phyloP scores from a whole-genome alignment of 2,329 filamentous ascomycete species.

The Arthroderma sp. region DNA sequence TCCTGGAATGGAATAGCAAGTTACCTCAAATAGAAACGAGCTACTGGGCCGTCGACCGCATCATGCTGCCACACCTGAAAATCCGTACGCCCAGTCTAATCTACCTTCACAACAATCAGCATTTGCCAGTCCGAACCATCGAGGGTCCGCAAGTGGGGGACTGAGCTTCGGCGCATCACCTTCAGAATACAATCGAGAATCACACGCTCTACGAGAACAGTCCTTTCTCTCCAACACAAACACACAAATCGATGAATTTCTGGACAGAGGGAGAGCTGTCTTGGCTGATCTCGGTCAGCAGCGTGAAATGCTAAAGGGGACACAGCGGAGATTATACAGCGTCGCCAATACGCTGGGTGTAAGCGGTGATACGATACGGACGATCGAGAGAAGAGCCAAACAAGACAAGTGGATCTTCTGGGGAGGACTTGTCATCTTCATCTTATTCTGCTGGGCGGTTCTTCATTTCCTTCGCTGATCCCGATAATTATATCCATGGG shows the following conservation, averaged over 20 bases:
- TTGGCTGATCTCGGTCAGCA: constrained; percentile 80
- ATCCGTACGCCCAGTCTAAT: constrained; percentile 65
- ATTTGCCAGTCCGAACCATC: constrained; percentile 25
- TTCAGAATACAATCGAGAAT: constrained; percentile 56
- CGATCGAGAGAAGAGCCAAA: constrained; percentile 81
- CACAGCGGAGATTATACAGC: constrained; percentile 78
- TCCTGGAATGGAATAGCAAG: constrained; percentile 30
- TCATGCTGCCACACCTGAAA: constrained; percentile 69
- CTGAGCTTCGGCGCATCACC: constrained; percentile 36
- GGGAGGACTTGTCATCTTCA: constrained; percentile 73
- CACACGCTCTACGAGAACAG: constrained; percentile 78
- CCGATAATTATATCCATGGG: too few relatives aligned
- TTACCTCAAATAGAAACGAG: constrained; percentile 61
- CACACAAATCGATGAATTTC: constrained; percentile 79
- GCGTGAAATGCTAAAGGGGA: constrained; percentile 87
- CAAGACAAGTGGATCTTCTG: constrained; percentile 99
- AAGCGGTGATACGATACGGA: constrained; percentile 90
- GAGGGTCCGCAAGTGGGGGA: constrained; percentile 25
- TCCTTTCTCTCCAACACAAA: constrained; percentile 75
- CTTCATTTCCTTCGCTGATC: constrained; percentile 65
- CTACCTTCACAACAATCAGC: constrained; percentile 32
- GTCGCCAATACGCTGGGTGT: constrained; percentile 90
- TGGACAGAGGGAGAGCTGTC: constrained; percentile 81
- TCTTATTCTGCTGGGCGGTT: constrained; percentile 83
- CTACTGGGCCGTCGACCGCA: constrained; percentile 77